Conservation (phyloP, 2,329 filamentous ascomycete species). For the Fusarium sp. region DNA sequence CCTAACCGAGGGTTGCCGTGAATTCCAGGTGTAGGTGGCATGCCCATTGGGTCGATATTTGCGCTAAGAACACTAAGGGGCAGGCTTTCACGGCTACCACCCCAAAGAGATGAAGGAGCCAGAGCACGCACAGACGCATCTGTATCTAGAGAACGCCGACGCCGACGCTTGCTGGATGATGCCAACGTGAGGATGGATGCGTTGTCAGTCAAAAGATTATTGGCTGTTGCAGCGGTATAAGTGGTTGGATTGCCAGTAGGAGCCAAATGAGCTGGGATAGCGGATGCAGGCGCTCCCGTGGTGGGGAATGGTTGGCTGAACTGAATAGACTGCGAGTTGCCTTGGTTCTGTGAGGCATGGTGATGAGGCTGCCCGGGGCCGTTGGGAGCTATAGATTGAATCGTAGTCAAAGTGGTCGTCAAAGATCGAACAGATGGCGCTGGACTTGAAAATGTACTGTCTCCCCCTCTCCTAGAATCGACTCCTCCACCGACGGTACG, state of each 20-base stretch:
- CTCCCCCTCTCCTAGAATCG: constrained; percentile 76
- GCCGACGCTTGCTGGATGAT: constrained; percentile 81
- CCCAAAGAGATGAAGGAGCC: constrained; percentile 85
- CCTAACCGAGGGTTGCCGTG: constrained; percentile 61
- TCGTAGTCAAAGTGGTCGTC: constrained; percentile 86
- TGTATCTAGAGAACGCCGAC: constrained; percentile 84
- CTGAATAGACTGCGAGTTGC: constrained; percentile 65
- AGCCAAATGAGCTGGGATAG: constrained; percentile 77
- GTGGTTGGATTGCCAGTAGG: constrained; percentile 73
- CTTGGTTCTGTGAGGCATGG: constrained; percentile 51
- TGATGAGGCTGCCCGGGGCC: constrained; percentile 54
- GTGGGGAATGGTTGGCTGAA: constrained; percentile 75
- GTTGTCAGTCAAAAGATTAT: constrained; percentile 85
- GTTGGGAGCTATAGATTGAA: constrained; percentile 78
- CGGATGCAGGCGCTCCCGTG: constrained; percentile 72
- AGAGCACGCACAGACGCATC: constrained; percentile 87
- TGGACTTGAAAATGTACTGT: constrained; percentile 84
- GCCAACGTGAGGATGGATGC: constrained; percentile 87
- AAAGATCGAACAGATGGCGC: constrained; percentile 84
- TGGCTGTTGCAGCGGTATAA: constrained; percentile 82
- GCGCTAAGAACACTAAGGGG: constrained; percentile 82
- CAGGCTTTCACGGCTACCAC: constrained; percentile 82
- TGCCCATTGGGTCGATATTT: constrained; percentile 67
- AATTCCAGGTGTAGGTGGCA: constrained; percentile 62
- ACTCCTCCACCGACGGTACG: constrained; percentile 75